Base-by-base conservation (phyloP, 179 eudicot genomes). In the Nepenthes alata region DNA sequence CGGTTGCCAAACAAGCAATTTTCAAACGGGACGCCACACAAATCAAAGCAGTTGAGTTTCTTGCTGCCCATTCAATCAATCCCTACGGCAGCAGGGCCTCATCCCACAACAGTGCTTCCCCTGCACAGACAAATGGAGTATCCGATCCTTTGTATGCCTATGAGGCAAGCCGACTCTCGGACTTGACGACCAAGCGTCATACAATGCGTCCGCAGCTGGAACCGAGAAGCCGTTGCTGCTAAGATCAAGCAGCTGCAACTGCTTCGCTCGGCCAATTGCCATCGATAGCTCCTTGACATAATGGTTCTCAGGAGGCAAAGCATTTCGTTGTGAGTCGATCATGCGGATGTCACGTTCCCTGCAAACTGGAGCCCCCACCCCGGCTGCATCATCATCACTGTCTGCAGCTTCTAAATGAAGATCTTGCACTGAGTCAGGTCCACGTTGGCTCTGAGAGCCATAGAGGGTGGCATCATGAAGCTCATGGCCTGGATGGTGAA, bases 11-110 rank as follows among this genome's bases (percentile, higher is more conserved):
- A 25, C 25, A 25, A 25, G 25, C 25, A 25, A 25, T 25, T 25
- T 25, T 25, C 25, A 25, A 25, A 25, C 25, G 1, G 25, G 25
- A 25, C 25, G 25, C 25, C 25, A 25, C 25, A 25, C 25, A 25
- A 25, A 25, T 25, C 25, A 25, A 25, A 25, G 25, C 25, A 25
- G 25, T 25, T 25, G 25, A 25, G 25, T 25, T 25, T 25, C 25
- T 25, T 25, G 25, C 25, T 25, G 25, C 25, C 25, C 25, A 25
- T 25, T 25, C 25, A 34, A 65, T 76, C 70, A 79, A 50, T 70
- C 73, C 70, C 75, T 84, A 70, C 78, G 62, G 75, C 98, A 93
- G 74, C 98, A 93, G 37, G 88, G 79, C 62, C 75, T 89, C 14
- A 78, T 58, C 13, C 81, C 82, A 57, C 95, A 93, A 57, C 95